Percentiles rank a stretch among this genome's conserved stretches.
phyloP scores from a whole-genome alignment of 805 yeast species.

The Cyberlindnera americana region DNA sequence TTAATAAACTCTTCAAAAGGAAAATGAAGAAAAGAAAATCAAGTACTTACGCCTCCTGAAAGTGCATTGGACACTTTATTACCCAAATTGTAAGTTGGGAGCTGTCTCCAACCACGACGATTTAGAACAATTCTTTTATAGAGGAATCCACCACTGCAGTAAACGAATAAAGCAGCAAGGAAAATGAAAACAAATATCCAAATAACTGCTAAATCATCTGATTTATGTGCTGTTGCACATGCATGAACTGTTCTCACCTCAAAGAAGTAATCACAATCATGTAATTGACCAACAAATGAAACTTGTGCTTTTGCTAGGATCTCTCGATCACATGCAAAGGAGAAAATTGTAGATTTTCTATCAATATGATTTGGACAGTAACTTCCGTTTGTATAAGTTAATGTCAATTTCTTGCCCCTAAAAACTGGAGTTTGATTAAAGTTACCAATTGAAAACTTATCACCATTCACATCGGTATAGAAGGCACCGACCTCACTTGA shows the following conservation, averaged over 20 bases:
- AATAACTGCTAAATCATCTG: slow-evolving; percentile 59
- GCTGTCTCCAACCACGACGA: slow-evolving; percentile 34
- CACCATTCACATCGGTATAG: slow-evolving; percentile 44
- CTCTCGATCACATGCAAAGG: slow-evolving; percentile 79
- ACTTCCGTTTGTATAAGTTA: slow-evolving; percentile 70
- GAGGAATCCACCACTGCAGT: slow-evolving; percentile 40
- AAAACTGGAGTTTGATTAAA: slow-evolving; percentile 58
- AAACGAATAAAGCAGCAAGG: slow-evolving; percentile 39
- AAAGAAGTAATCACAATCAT: slow-evolving; percentile 80
- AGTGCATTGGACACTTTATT: slow-evolving; percentile 25
- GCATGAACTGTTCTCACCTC: slow-evolving; percentile 85
- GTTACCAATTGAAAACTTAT: slow-evolving; percentile 57
- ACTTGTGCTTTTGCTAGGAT: slow-evolving; percentile 60
- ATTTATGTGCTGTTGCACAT: slow-evolving; percentile 73
- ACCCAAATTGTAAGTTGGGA: slow-evolving; percentile 29
- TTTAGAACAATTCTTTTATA: slow-evolving; percentile 34
- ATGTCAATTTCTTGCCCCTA: slow-evolving; percentile 65
- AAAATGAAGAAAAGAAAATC: neutral
- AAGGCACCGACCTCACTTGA: slow-evolving; percentile 52
- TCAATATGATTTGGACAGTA: slow-evolving; percentile 53
- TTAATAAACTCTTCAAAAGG: slow-evolving; percentile 10
- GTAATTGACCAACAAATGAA: slow-evolving; percentile 63
- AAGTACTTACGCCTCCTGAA: slow-evolving; percentile 26
- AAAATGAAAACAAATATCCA: slow-evolving; percentile 59
- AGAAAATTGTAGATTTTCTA: slow-evolving; percentile 60